A percentile compares a stretch with the other conserved stretches of the same genome.
Conservation (phyloP, 371 early-diverging fungal species). For the Basidiobolus meristosporus region DNA sequence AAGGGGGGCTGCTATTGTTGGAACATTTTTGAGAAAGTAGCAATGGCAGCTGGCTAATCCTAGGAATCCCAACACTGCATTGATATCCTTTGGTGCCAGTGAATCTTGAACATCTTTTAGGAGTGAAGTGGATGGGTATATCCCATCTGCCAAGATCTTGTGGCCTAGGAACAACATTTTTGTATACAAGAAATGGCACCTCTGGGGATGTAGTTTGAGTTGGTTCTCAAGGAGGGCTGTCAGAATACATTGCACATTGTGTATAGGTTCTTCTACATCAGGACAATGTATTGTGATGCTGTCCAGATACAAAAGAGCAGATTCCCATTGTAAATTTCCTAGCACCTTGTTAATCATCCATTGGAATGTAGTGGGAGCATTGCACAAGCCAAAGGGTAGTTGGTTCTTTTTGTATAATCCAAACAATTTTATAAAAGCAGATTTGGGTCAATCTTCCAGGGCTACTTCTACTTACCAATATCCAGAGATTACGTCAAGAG, state of each 20-base stretch:
- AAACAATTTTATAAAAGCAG: conserved; percentile 19
- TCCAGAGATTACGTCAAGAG: conserved; percentile 13
- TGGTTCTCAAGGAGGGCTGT: conserved; percentile 7
- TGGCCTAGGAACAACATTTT: conserved; percentile 14
- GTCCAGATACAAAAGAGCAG: conserved; percentile 17
- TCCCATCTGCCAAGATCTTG: conserved; percentile 1
- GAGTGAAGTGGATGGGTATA: too few species aligned
- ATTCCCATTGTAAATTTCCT: conserved; percentile 6
- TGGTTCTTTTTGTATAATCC: conserved; percentile 19
- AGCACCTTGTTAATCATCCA: conserved; percentile 10
- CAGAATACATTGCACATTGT: conserved; percentile 12
- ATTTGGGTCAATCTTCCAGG: conserved; percentile 11
- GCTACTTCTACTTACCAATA: conserved; percentile 14
- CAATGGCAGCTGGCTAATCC: too few species aligned
- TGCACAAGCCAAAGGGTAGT: conserved; percentile 14
- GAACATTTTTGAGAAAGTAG: too few species aligned
- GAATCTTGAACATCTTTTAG: too few species aligned
- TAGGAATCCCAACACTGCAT: too few species aligned
- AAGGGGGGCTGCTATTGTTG: too few species aligned
- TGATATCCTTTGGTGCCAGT: too few species aligned
- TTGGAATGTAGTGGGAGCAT: conserved; percentile 16
- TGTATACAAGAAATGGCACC: conserved; percentile 12
- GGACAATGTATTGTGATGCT: conserved; percentile 17
- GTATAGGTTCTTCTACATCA: conserved; percentile 10
- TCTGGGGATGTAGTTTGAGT: conserved; percentile 12